Base-by-base conservation (phyloP, 768 basidiomycete species). In the Leccinum olivaceopallidum region DNA sequence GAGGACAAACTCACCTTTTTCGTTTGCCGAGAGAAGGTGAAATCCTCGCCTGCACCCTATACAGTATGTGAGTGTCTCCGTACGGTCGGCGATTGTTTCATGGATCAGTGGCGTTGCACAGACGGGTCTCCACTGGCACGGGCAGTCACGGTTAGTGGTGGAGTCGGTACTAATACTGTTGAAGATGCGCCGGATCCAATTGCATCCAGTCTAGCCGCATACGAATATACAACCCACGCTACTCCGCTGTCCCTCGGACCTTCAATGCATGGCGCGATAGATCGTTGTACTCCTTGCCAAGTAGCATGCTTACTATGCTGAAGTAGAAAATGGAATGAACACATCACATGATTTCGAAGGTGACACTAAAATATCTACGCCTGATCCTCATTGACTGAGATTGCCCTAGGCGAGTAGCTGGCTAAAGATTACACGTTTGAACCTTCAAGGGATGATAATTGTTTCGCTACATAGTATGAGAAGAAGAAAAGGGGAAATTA, bases 371-470 rank as follows among this genome's bases (percentile, higher is more conserved):
- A 55, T 16, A 26, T 32, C 9, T 18, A 9, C 20, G 30, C 36
- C 8, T 42, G n/a, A 5, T 55, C 28, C 14, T 56, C 32, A 5
- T 32, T 28, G 24, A 61, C 32, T 5, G 1, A 13, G n/a, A 42
- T 14, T 49, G 7, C 34, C 26, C 28, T 6, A 34, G 32, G 32
- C 34, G 6, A 36, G 34, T 36, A n/a, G 8, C 28, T 37, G 22
- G 20, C 44, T 16, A n/a, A 20, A 32, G 28, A 55, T 22, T 5
- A 47, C 5, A 34, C 44, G 20, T 12, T 39, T 24, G 24, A 51
- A 42, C 6, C 16, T 53, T 52, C 50, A 39, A 63, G 54, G 56
- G 58, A 47, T 67, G 62, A 39, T 54, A 37, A 37, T 39, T 18
- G 16, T 18, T 39, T 39, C 39, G 13, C 34, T 36, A 14, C 34